These are phyloP conservation scores for Bretziella fagacearum DNA, from an alignment of 2,329 filamentous ascomycete species.

Conservation along the genomic window DNA sequence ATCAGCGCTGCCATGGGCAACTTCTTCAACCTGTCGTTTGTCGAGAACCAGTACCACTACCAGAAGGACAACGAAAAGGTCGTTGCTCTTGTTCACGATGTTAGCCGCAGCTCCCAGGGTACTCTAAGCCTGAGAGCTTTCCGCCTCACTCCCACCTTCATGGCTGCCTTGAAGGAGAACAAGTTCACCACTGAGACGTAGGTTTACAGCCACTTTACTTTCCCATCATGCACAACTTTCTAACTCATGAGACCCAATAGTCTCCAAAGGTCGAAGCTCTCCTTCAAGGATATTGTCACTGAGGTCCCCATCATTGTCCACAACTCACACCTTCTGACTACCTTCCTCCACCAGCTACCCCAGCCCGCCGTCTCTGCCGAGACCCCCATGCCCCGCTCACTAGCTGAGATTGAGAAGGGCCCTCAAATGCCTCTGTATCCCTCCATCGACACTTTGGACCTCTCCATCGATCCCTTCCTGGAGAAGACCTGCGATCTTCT, in stretches of 20 bases:
- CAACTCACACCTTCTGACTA: slow-evolving; percentile 93
- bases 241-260: slow-evolving; percentile 37
- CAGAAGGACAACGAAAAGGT: slow-evolving; percentile 87
- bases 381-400: slow-evolving; percentile 59
- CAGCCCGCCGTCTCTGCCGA: slow-evolving; percentile 36
- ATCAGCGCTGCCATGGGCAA: slow-evolving; percentile 98
- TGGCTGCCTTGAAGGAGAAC: slow-evolving; percentile 83
- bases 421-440: slow-evolving; percentile 56
- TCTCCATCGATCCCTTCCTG: slow-evolving; percentile 91
- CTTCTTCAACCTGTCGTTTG: slow-evolving; percentile 84
- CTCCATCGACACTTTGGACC: slow-evolving; percentile 75
- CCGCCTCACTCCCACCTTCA: slow-evolving; percentile 72
- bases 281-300: slow-evolving; percentile 82
- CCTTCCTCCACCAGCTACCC: slow-evolving; percentile 85
- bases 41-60: slow-evolving; percentile 97
- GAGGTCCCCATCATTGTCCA: slow-evolving; percentile 82
- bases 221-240: neutral
- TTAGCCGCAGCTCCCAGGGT: slow-evolving; percentile 86
- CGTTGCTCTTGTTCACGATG: slow-evolving; percentile 82
- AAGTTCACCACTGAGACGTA: slow-evolving; percentile 96
- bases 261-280: slow-evolving; percentile 83
- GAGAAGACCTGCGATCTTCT: slow-evolving; percentile 97
- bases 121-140: slow-evolving; percentile 80
- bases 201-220: slow-evolving; percentile 20
- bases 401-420: slow-evolving; percentile 58